phyloP scores from a whole-genome alignment of 768 basidiomycete species.

The Trametes punicea region DNA sequence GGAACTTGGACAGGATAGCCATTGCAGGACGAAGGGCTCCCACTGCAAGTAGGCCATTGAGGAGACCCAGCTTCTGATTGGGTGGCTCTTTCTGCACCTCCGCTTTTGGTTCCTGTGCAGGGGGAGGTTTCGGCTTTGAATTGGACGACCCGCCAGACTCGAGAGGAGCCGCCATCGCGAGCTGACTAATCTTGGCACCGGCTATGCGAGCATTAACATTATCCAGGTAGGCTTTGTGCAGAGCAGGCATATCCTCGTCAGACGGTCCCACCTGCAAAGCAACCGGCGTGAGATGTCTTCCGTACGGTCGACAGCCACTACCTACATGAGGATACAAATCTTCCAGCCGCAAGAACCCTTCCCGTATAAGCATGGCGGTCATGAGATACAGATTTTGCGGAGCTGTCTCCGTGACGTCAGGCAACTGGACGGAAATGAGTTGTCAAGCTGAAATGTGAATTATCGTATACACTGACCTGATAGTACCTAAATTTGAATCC shows the following conservation, averaged over 20 bases:
- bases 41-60: slow-evolving; percentile 78
- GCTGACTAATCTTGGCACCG: slow-evolving; percentile 66
- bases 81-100: slow-evolving; percentile 38
- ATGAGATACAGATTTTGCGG: slow-evolving; percentile 77
- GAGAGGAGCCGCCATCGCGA: slow-evolving; percentile 84
- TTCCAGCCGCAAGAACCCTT: slow-evolving; percentile 82
- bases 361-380: slow-evolving; percentile 84
- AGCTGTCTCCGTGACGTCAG: slow-evolving; percentile 56
- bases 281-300: background rate
- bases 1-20: slow-evolving; percentile 76
- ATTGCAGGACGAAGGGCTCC: slow-evolving; percentile 80
- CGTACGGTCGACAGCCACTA: slow-evolving; percentile 10
- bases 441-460: background rate
- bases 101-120: slow-evolving; percentile 37
- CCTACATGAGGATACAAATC: slow-evolving; percentile 92
- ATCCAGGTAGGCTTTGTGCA: slow-evolving; percentile 61
- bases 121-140: slow-evolving; percentile 38
- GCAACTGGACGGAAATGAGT: slow-evolving; percentile 37
- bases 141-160: slow-evolving; percentile 45
- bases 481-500: slow-evolving; percentile 98
- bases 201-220: slow-evolving; percentile 63
- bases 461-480: slow-evolving; percentile 49
- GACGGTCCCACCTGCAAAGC: slow-evolving; percentile 58
- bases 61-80: slow-evolving; percentile 80
- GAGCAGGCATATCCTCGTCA: slow-evolving; percentile 73